Percentiles rank a stretch among this genome's conserved stretches.
Conservation (phyloP, 495 filamentous ascomycete species). For the Penicillium alfredii region DNA sequence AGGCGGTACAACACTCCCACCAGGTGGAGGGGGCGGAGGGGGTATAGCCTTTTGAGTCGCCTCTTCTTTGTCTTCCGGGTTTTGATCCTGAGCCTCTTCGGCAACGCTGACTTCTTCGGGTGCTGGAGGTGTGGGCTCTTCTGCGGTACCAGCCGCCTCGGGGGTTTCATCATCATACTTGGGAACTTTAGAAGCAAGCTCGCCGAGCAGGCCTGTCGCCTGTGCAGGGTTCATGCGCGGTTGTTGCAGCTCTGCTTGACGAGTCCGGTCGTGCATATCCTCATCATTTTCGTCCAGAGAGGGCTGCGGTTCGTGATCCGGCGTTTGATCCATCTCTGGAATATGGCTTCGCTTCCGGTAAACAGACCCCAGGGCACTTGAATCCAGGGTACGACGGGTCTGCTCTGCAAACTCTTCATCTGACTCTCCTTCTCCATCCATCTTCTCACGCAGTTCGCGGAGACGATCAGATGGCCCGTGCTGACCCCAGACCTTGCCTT, state of each 20-base stretch:
- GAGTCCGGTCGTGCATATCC: conserved; percentile 58
- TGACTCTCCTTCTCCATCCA: conserved; percentile 63
- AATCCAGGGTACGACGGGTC: conserved; percentile 43
- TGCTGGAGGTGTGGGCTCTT: not conserved
- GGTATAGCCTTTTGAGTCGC: conserved; percentile 32
- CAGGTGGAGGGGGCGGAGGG: conserved; percentile 46
- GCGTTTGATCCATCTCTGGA: conserved; percentile 36
- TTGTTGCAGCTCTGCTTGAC: conserved; percentile 60
- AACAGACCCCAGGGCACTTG: conserved; percentile 61
- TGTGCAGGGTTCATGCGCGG: conserved; percentile 71
- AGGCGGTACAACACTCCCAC: conserved; percentile 10
- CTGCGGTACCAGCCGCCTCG: conserved; percentile 47
- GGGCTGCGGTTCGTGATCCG: conserved; percentile 32
- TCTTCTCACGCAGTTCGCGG: conserved; percentile 85
- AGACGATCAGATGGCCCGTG: conserved; percentile 84
- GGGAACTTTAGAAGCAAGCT: conserved; percentile 74
- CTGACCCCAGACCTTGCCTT: conserved; percentile 90
- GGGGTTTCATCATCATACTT: conserved; percentile 63
- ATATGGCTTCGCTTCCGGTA: conserved; percentile 54
- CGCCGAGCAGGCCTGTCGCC: conserved; percentile 67
- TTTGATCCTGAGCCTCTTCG: conserved; percentile 21
- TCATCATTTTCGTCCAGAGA: conserved; percentile 36
- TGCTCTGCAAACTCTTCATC: conserved; percentile 47
- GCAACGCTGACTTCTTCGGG: not conserved
- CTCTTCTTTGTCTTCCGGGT: conserved; percentile 17